Percentiles rank a stretch among this genome's conserved stretches.
Conservation (phyloP, 495 filamentous ascomycete species). For the Aspergillus bertholletiae region DNA sequence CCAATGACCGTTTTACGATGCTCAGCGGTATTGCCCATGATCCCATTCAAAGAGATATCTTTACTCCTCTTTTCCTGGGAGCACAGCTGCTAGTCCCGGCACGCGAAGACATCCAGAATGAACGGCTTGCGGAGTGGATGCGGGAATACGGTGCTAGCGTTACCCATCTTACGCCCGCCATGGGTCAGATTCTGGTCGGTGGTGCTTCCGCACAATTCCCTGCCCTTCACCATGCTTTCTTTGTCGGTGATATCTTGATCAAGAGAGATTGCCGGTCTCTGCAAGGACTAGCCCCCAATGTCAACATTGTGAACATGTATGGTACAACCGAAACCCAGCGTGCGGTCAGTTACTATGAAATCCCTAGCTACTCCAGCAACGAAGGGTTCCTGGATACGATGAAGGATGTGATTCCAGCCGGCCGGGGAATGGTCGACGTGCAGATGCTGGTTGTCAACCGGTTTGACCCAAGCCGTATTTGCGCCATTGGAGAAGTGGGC, state of each 20-base stretch:
- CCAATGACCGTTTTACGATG: slow-evolving; percentile 79
- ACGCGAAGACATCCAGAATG: slow-evolving; percentile 82
- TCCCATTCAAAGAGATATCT: slow-evolving; percentile 89
- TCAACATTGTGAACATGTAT: slow-evolving; percentile 85
- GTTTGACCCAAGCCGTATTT: slow-evolving; percentile 66
- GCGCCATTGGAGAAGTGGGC: slow-evolving; percentile 76
- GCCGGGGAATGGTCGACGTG: slow-evolving; percentile 88
- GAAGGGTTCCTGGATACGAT: slow-evolving; percentile 66
- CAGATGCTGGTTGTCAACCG: slow-evolving; percentile 89
- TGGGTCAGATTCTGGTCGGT: slow-evolving; percentile 94
- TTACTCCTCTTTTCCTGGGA: slow-evolving; percentile 87
- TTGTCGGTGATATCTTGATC: slow-evolving; percentile 89
- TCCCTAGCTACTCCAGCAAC: slow-evolving; percentile 66
- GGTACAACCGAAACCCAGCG: slow-evolving; percentile 89
- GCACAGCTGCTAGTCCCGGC: slow-evolving; percentile 79
- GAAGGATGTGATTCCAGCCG: slow-evolving; percentile 79
- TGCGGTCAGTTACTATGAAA: slow-evolving; percentile 82
- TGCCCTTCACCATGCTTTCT: slow-evolving; percentile 76
- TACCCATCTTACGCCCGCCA: slow-evolving; percentile 87
- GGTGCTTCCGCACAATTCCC: slow-evolving; percentile 77
- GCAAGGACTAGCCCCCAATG: slow-evolving; percentile 74
- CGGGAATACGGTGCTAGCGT: slow-evolving; percentile 71
- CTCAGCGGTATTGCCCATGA: slow-evolving; percentile 83
- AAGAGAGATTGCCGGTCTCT: slow-evolving; percentile 81
- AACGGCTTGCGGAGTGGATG: slow-evolving; percentile 92